Percentiles rank a stretch among this genome's conserved stretches.
phyloP scores from a whole-genome alignment of 2,329 filamentous ascomycete genomes.

The Cercospora sp. region DNA sequence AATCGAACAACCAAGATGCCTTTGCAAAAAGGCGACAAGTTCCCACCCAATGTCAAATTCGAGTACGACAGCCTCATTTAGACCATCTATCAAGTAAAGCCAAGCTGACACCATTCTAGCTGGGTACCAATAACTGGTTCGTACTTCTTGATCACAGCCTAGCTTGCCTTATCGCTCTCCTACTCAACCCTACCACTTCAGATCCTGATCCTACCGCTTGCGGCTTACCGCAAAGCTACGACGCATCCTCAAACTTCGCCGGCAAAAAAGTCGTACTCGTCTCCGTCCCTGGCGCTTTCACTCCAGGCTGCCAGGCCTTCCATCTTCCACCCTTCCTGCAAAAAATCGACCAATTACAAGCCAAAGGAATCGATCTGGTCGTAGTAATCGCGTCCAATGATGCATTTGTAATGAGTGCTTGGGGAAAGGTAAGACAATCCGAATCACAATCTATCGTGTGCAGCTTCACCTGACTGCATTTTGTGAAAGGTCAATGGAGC shows the following conservation, averaged over 20 bases:
- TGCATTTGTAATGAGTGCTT: constrained; percentile 78
- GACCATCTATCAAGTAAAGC: constrained; percentile 33
- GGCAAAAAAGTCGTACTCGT: constrained; percentile 72
- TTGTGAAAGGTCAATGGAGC: constrained; percentile 78
- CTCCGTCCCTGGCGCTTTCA: constrained; percentile 70
- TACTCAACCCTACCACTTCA: constrained; percentile 40
- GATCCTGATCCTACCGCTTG: constrained; percentile 67
- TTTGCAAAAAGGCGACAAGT: constrained; percentile 77
- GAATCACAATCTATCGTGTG: not conserved
- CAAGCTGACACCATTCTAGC: constrained; percentile 43
- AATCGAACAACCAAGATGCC: constrained; percentile 37
- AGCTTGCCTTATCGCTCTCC: no score
- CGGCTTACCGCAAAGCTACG: constrained; percentile 74
- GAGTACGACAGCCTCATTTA: constrained; percentile 49
- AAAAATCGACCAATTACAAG: constrained; percentile 68
- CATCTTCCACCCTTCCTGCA: constrained; percentile 80
- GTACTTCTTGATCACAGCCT: not conserved
- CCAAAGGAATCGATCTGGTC: constrained; percentile 80
- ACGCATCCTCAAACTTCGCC: constrained; percentile 74
- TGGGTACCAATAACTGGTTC: constrained; percentile 74
- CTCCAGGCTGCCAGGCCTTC: constrained; percentile 77
- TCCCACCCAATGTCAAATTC: constrained; percentile 80
- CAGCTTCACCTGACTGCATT: not conserved
- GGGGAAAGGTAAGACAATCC: constrained; percentile 6
- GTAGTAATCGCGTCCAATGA: constrained; percentile 84